Evolutionary conservation across 441 rosid genomes (phyloP).

Genomic region (Raphanus hybrid): DNA sequence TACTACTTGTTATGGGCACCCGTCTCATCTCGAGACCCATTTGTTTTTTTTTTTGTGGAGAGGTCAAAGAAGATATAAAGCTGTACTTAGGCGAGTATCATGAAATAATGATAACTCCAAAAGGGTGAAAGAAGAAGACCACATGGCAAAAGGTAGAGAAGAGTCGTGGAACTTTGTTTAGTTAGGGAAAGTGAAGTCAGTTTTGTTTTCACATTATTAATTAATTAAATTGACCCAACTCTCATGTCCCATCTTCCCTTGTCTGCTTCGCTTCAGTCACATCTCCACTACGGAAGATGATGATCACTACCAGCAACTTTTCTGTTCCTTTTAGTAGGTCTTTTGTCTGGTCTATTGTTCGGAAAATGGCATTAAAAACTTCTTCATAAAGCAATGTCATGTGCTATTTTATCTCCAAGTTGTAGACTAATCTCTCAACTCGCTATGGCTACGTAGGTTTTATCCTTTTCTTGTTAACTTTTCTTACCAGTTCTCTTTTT

Average conservation of each 20-base stretch:
- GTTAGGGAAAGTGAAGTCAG: slow-evolving; percentile 28
- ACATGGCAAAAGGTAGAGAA: slow-evolving; percentile 27
- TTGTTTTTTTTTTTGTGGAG: slow-evolving; percentile 10
- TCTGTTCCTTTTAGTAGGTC: slow-evolving; percentile 21
- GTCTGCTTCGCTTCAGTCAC: slow-evolving; percentile 31
- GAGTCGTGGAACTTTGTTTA: slow-evolving; percentile 36
- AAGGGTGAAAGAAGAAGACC: slow-evolving; percentile 38
- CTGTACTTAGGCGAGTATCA: slow-evolving; percentile 17
- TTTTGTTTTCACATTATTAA: background rate
- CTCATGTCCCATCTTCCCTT: slow-evolving; percentile 39
- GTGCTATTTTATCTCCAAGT: slow-evolving; percentile 34
- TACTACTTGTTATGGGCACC: slow-evolving; percentile 6
- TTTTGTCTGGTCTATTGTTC: slow-evolving; percentile 39
- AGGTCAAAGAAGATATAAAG: slow-evolving; percentile 29
- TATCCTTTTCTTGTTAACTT: background rate
- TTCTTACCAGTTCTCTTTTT: slow-evolving; percentile 12
- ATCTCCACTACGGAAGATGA: slow-evolving; percentile 30
- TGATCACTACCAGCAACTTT: slow-evolving; percentile 18
- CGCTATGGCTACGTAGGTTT: background rate
- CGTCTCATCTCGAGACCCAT: slow-evolving; percentile 25
- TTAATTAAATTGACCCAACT: slow-evolving; percentile 28
- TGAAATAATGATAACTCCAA: slow-evolving; percentile 13
- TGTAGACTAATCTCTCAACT: slow-evolving; percentile 12
- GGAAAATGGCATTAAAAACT: slow-evolving; percentile 21
- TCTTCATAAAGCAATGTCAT: slow-evolving; percentile 21